A percentile compares a stretch with the other conserved stretches of the same genome.
phyloP scores from a whole-genome alignment of 345 rosid species.

The Mangifera indica region DNA sequence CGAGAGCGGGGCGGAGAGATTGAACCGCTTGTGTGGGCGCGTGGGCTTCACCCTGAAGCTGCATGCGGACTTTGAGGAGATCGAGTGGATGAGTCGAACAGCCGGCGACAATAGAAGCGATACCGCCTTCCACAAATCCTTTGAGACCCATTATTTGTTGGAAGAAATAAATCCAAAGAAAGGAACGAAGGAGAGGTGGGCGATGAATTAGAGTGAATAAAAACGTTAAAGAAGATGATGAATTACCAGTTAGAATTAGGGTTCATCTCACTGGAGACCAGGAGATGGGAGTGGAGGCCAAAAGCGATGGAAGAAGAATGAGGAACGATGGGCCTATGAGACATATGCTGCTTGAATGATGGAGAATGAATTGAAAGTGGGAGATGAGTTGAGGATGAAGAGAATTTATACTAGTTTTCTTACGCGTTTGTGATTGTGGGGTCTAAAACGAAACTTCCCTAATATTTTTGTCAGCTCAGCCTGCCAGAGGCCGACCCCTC shows the following conservation, averaged over 20 bases:
- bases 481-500: background rate
- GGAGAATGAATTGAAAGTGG: background rate
- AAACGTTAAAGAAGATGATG: background rate
- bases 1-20: constrained; percentile 64
- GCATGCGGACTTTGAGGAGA: constrained; percentile 87
- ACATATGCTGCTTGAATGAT: constrained; percentile 35
- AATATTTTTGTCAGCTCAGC: background rate
- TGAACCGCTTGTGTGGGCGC: constrained; percentile 37
- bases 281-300: constrained; percentile 68
- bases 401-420: constrained; percentile 2
- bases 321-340: constrained; percentile 72
- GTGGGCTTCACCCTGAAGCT: constrained; percentile 67
- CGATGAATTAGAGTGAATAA: background rate
- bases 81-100: constrained; percentile 87
- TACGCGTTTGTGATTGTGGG: background rate
- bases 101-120: constrained; percentile 78
- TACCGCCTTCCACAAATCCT: constrained; percentile 88
- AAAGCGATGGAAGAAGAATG: constrained; percentile 69
- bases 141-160: constrained; percentile 55
- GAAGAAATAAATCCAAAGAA: background rate
- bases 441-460: background rate
- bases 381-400: background rate
- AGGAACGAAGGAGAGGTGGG: background rate
- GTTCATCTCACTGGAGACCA: constrained; percentile 68
- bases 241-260: constrained; percentile 49